Evolutionary conservation across 2,329 filamentous ascomycete genomes (phyloP).

Genomic region (Monosporascus ibericus): DNA sequence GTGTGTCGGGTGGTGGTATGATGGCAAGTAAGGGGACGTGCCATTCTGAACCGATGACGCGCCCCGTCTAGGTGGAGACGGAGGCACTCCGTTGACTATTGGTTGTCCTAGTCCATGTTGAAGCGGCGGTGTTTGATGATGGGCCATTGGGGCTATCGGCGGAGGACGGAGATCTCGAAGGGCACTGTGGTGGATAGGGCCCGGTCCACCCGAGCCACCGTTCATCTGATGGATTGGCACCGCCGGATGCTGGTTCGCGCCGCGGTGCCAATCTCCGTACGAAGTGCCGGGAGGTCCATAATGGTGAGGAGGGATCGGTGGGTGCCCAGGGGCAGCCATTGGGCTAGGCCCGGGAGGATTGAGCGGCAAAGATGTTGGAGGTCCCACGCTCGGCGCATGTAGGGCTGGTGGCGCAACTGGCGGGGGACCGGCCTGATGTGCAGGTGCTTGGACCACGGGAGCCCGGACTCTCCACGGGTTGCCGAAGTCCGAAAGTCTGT

Average conservation of each 20-base stretch:
- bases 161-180: conserved; percentile 45
- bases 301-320: conserved; percentile 31
- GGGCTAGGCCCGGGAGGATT: conserved; percentile 22
- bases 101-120: conserved; percentile 36
- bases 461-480: conserved; percentile 17
- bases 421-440: conserved; percentile 9
- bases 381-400: conserved; percentile 17
- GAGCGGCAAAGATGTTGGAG: conserved; percentile 19
- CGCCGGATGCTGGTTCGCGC: conserved; percentile 43
- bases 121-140: conserved; percentile 36
- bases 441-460: conserved; percentile 13
- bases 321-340: conserved; percentile 29
- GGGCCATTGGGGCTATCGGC: conserved; percentile 34
- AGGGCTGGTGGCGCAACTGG: conserved; percentile 16
- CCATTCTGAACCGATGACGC: conserved; percentile 33
- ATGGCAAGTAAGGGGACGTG: conserved; percentile 31
- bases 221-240: conserved; percentile 45
- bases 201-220: conserved; percentile 31
- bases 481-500: conserved; percentile 15
- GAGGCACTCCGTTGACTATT: conserved; percentile 40
- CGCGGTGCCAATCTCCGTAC: conserved; percentile 46
- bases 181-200: conserved; percentile 23
- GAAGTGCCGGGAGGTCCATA: conserved; percentile 30
- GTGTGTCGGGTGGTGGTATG: conserved; percentile 27
- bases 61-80: conserved; percentile 42